Conservation (phyloP, 352 stramenopile genomes). For the Globisporangium yorkense region DNA sequence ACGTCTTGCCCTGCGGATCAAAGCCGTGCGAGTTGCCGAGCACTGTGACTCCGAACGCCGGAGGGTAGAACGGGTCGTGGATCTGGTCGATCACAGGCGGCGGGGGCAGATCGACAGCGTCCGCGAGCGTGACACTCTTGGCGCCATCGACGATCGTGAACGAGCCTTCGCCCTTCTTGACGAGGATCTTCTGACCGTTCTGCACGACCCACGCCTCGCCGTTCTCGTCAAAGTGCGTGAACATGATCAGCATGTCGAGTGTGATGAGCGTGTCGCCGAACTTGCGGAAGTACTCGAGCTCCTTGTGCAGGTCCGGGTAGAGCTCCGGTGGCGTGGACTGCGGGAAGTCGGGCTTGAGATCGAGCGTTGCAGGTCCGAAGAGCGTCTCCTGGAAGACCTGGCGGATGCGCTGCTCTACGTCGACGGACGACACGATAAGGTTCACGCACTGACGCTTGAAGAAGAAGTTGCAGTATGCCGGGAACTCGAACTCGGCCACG, state of each 20-base stretch:
- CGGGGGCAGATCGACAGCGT: slow-evolving; percentile 48
- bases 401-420: slow-evolving; percentile 77
- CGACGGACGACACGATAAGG: slow-evolving; percentile 71
- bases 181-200: slow-evolving; percentile 53
- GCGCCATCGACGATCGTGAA: slow-evolving; percentile 62
- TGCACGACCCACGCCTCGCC: slow-evolving; percentile 50
- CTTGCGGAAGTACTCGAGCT: slow-evolving; percentile 88
- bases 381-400: slow-evolving; percentile 89
- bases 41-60: slow-evolving; percentile 94
- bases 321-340: slow-evolving; percentile 40
- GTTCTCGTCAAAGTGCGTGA: slow-evolving; percentile 79
- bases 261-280: slow-evolving; percentile 88
- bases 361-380: slow-evolving; percentile 68
- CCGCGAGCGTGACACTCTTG: slow-evolving; percentile 50
- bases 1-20: slow-evolving; percentile 91
- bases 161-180: slow-evolving; percentile 59
- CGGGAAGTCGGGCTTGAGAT: slow-evolving; percentile 75
- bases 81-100: slow-evolving; percentile 30
- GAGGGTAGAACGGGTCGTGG: slow-evolving; percentile 87
- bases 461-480: slow-evolving; percentile 97
- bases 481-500: slow-evolving; percentile 96
- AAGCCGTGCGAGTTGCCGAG: slow-evolving; percentile 95
- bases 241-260: slow-evolving; percentile 86
- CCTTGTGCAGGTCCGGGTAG: slow-evolving; percentile 73
- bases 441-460: slow-evolving; percentile 86